Evolutionary conservation across 257 asterid species (phyloP).

Genomic region (Penstemon davidsonii): DNA sequence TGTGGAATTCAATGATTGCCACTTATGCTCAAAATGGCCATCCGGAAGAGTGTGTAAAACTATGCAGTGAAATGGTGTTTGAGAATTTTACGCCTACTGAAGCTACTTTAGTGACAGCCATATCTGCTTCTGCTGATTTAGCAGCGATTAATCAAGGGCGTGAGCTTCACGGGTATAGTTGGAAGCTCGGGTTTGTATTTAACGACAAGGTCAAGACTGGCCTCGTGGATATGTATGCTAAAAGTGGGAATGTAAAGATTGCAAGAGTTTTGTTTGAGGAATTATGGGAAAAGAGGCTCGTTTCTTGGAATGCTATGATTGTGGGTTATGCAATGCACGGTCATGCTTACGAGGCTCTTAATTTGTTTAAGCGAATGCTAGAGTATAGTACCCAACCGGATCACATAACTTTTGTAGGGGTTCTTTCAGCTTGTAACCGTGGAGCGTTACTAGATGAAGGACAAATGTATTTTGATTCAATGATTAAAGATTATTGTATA

Average conservation of each 20-base stretch:
- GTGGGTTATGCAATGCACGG: constrained; percentile 68
- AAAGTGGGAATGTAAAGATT: constrained; percentile 45
- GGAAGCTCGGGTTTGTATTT: constrained; percentile 45
- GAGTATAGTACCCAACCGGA: constrained; percentile 42
- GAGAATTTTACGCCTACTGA: constrained; percentile 45
- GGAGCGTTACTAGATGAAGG: constrained; percentile 58
- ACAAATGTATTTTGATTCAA: constrained; percentile 38
- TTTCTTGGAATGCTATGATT: constrained; percentile 70
- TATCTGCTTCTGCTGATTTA: constrained; percentile 55
- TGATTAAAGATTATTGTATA: constrained; percentile 43
- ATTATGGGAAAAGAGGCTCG: constrained; percentile 47
- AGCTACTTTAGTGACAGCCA: constrained; percentile 56
- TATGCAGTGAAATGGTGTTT: constrained; percentile 50
- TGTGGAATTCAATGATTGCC: constrained; percentile 69
- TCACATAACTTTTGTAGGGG: constrained; percentile 60
- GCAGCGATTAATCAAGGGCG: constrained; percentile 47
- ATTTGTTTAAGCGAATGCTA: constrained; percentile 44
- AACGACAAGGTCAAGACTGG: constrained; percentile 59
- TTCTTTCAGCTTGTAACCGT: constrained; percentile 62
- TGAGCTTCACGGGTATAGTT: constrained; percentile 61
- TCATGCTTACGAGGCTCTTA: constrained; percentile 51
- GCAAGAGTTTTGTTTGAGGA: constrained; percentile 52
- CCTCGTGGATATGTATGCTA: constrained; percentile 68
- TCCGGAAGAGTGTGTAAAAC: constrained; percentile 46
- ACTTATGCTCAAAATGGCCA: constrained; percentile 55